These are phyloP conservation scores for Diaporthe ampelina DNA, from an alignment of 2,329 filamentous ascomycete species.

Conservation along the genomic window DNA sequence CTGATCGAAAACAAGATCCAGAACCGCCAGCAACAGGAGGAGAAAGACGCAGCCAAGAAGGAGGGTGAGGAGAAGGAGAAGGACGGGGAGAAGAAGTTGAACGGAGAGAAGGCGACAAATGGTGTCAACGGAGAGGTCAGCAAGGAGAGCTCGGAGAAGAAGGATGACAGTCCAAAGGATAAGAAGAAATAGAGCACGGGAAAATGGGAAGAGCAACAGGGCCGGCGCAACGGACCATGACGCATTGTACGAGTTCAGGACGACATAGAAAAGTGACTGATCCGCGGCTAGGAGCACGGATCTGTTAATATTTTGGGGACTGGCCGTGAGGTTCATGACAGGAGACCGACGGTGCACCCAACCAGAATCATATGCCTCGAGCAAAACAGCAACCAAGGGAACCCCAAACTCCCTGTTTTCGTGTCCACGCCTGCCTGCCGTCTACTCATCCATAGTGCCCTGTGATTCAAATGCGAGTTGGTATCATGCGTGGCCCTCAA, in stretches of 20 bases:
- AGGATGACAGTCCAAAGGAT: slow-evolving; percentile 59
- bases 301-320: slow-evolving; percentile 45
- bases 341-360: slow-evolving; percentile 35
- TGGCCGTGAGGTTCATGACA: slow-evolving; percentile 39
- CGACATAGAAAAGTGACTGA: slow-evolving; percentile 43
- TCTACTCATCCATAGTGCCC: background rate
- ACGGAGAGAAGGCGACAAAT: slow-evolving; percentile 54
- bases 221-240: slow-evolving; percentile 26
- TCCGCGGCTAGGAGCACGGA: slow-evolving; percentile 38
- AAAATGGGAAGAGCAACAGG: slow-evolving; percentile 43
- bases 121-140: slow-evolving; percentile 57
- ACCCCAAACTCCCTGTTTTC: background rate
- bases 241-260: slow-evolving; percentile 46
- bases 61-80: slow-evolving; percentile 76
- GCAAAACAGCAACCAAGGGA: slow-evolving; percentile 26
- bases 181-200: slow-evolving; percentile 59
- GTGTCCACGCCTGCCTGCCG: background rate
- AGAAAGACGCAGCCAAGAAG: slow-evolving; percentile 88
- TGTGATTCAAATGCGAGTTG: background rate
- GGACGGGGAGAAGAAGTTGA: slow-evolving; percentile 70
- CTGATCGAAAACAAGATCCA: slow-evolving; percentile 99
- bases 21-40: slow-evolving; percentile 96
- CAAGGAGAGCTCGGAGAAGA: slow-evolving; percentile 63
- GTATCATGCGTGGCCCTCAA: background rate
- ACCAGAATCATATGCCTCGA: slow-evolving; percentile 38